A percentile compares a stretch with the other conserved stretches of the same genome.
These are phyloP conservation scores for Cornus controversa DNA, from an alignment of 148 eudicot genomes.

Conservation along the genomic window DNA sequence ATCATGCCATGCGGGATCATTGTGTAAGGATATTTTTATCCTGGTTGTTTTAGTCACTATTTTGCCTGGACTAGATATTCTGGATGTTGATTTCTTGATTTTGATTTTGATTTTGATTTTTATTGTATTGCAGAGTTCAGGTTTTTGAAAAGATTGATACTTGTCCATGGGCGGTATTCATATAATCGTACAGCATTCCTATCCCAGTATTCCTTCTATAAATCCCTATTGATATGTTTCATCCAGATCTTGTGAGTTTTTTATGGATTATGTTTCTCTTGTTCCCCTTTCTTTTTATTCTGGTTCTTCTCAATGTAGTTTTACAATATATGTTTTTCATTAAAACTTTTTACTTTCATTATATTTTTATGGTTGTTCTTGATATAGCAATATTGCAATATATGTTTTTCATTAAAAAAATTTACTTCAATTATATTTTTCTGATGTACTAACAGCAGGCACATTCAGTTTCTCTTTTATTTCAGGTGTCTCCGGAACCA, in stretches of 20 bases:
- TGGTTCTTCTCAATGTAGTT: neutral
- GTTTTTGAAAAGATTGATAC: slow-evolving; percentile 87
- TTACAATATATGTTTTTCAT: neutral
- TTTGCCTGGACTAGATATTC: neutral
- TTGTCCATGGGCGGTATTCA: slow-evolving; percentile 97
- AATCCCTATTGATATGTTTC: slow-evolving; percentile 88
- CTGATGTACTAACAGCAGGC: slow-evolving; percentile 38
- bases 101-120: neutral
- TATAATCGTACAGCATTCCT: slow-evolving; percentile 96
- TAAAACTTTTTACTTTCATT: neutral
- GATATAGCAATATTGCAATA: neutral
- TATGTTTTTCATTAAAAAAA: neutral
- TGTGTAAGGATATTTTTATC: neutral
- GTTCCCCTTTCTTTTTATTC: neutral
- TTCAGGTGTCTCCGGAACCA: slow-evolving; percentile 98
- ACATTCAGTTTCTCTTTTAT: slow-evolving; percentile 82
- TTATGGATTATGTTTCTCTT: neutral
- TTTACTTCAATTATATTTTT: neutral
- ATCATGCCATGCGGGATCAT: too few species aligned
- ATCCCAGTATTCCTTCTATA: slow-evolving; percentile 96
- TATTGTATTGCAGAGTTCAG: slow-evolving; percentile 73
- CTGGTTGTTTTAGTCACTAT: neutral
- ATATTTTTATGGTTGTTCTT: neutral
- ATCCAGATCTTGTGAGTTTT: slow-evolving; percentile 90
- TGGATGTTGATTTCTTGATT: slow-evolving; percentile 5